Conservation (phyloP, 495 filamentous ascomycete species). For the Podospora pseudoanserina region DNA sequence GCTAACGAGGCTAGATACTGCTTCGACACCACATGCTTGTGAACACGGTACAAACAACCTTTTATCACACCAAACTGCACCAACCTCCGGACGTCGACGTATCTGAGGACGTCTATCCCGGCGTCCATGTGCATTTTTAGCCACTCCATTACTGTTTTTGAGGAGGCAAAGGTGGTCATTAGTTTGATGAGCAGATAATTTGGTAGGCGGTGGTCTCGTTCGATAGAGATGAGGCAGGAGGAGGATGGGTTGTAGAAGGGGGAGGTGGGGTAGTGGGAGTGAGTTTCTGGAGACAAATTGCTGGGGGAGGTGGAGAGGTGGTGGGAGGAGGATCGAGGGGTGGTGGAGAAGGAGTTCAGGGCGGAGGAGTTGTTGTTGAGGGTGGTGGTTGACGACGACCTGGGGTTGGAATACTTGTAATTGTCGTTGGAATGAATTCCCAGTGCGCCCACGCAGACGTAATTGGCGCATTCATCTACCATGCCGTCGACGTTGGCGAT, state of each 20-base stretch:
- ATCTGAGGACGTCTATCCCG: slow-evolving; percentile 55
- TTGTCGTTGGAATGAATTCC: slow-evolving; percentile 1
- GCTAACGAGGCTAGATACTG: slow-evolving; percentile 44
- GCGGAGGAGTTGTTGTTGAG: neutral
- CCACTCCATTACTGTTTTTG: slow-evolving; percentile 78
- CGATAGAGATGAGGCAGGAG: neutral
- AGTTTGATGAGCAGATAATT: slow-evolving; percentile 61
- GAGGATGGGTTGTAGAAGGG: neutral
- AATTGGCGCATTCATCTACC: slow-evolving; percentile 80
- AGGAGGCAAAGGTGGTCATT: slow-evolving; percentile 73
- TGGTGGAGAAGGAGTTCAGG: neutral
- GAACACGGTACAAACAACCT: slow-evolving; percentile 88
- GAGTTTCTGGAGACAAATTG: neutral
- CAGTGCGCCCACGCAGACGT: slow-evolving; percentile 53
- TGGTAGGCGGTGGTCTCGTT: slow-evolving; percentile 34
- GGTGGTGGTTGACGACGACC: neutral
- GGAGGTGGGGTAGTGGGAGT: neutral
- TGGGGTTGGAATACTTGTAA: neutral
- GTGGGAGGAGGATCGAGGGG: neutral
- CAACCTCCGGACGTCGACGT: slow-evolving; percentile 83
- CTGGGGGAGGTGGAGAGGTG: neutral
- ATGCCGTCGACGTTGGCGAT: slow-evolving; percentile 63
- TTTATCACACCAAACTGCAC: slow-evolving; percentile 96
- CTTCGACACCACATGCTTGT: slow-evolving; percentile 78
- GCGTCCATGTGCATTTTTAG: slow-evolving; percentile 62